A percentile compares a stretch with the other conserved stretches of the same genome.
Evolutionary conservation across 2,329 filamentous ascomycete species (phyloP).

Genomic region (Verticillium nubilum): DNA sequence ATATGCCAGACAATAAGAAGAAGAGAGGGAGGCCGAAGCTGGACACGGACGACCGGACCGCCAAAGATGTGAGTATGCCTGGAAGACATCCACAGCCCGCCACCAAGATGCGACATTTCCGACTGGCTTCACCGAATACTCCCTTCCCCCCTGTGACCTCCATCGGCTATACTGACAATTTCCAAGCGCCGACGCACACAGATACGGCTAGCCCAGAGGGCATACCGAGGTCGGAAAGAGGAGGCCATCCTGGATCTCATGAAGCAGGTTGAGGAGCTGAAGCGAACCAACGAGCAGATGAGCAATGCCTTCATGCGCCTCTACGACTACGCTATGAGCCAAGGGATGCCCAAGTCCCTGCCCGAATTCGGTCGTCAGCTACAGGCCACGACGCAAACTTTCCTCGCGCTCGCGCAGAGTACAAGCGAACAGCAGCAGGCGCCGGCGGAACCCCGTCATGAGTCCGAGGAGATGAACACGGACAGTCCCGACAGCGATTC

Average conservation of each 20-base stretch:
- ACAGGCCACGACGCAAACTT: conserved; percentile 49
- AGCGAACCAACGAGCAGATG: conserved; percentile 67
- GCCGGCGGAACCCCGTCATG: background rate
- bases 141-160: conserved; percentile 1
- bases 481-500: background rate
- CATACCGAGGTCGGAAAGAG: conserved; percentile 82
- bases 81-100: background rate
- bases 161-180: conserved; percentile 15
- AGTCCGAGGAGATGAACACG: conserved; percentile 1
- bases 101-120: conserved; percentile 1
- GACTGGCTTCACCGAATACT: conserved; percentile 3
- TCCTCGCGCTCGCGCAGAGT: conserved; percentile 49
- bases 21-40: conserved; percentile 65
- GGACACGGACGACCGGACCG: conserved; percentile 71
- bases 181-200: conserved; percentile 73
- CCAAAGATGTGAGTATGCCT: conserved; percentile 62
- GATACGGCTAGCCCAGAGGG: conserved; percentile 79
- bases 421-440: conserved; percentile 15
- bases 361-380: conserved; percentile 55
- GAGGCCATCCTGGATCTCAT: conserved; percentile 70
- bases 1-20: too few species aligned
- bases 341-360: conserved; percentile 51
- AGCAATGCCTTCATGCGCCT: conserved; percentile 64
- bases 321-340: conserved; percentile 53
- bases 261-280: conserved; percentile 63